Evolutionary conservation across 768 basidiomycete genomes (phyloP), one percentile per base, ranked within the genome.

Genomic region (Tulasnella sp.): DNA sequence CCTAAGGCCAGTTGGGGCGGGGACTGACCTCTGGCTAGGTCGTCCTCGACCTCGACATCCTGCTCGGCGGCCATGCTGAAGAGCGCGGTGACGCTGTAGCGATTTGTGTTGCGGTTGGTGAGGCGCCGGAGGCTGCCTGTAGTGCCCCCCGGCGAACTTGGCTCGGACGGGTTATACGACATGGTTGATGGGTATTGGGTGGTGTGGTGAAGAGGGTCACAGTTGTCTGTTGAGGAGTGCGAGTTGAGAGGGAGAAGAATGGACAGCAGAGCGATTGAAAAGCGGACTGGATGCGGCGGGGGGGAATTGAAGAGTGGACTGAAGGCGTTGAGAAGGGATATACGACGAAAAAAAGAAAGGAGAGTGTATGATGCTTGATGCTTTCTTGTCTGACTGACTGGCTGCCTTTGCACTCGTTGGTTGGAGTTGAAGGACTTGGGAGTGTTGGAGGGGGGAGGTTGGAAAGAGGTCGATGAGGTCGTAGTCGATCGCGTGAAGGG

Each of bases 21-120:
- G 46, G 3, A 87, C 91, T 81, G 83, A 95, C 96, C 95, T 89
- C 95, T 88, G 8, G 97, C 96, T 80, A 99, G 87, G 85, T 98
- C 97, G 85, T 99, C 97, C 85, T 98, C 96, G 71, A 98, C 94
- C 85, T 99, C 97, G 16, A 96, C 93, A 85, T 99, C 97, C 88
- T 98, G 96, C 86, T 99, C 97, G 46, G 97, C 97, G 18, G 97
- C 97, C 93, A 99, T 96, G 83, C 94, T 95, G 85, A 97, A 98
- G 82, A 98, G 88, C 38, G 95, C 95, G 74, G 94, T 98, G 52
- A 98, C 97, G 85, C 93, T 94, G 87, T 98, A 97, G 80, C 97
- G 92, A 87, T 98, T 97, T 82, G 95, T 97, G 85, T 95, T 98
- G 85, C 97, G 88, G 88, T 96, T 96, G 46, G 94, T 94, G 84